Percentiles rank a stretch among this genome's conserved stretches.
Evolutionary conservation across 805 yeast genomes (phyloP).

Genomic region (Hanseniaspora meyeri): DNA sequence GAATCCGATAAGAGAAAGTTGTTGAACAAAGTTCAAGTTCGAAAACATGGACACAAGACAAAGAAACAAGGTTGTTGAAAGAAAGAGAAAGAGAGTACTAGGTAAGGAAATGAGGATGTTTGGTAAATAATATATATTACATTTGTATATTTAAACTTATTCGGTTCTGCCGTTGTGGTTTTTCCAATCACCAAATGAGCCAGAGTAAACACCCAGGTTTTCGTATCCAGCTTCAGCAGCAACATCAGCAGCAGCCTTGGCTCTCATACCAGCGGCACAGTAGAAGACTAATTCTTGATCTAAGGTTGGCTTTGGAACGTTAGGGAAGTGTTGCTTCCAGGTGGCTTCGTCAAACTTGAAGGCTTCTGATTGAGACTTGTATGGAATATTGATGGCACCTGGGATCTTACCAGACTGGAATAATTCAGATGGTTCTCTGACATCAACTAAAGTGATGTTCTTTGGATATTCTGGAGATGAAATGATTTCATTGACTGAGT

Average conservation of each 20-base stretch:
- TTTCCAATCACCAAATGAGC: constrained; percentile 81
- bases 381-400: constrained; percentile 74
- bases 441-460: constrained; percentile 58
- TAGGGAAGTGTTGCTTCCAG: constrained; percentile 65
- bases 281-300: constrained; percentile 73
- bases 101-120: constrained; percentile 62
- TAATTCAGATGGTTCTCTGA: constrained; percentile 79
- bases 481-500: constrained; percentile 38
- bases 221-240: constrained; percentile 83
- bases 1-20: constrained; percentile 59
- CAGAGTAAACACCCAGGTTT: constrained; percentile 72
- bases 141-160: neutral
- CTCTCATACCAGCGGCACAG: constrained; percentile 87
- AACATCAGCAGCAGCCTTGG: constrained; percentile 79
- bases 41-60: constrained; percentile 59
- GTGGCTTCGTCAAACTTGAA: constrained; percentile 66
- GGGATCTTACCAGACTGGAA: constrained; percentile 63
- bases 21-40: constrained; percentile 64
- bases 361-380: constrained; percentile 86
- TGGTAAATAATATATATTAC: constrained; percentile 22
- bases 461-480: constrained; percentile 33
- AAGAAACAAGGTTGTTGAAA: constrained; percentile 70
- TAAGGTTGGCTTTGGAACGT: constrained; percentile 58
- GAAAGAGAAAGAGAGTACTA: constrained; percentile 73
- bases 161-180: constrained; percentile 17